phyloP scores from a whole-genome alignment of 2,329 filamentous ascomycete species.

The Leptosphaerulina australis region DNA sequence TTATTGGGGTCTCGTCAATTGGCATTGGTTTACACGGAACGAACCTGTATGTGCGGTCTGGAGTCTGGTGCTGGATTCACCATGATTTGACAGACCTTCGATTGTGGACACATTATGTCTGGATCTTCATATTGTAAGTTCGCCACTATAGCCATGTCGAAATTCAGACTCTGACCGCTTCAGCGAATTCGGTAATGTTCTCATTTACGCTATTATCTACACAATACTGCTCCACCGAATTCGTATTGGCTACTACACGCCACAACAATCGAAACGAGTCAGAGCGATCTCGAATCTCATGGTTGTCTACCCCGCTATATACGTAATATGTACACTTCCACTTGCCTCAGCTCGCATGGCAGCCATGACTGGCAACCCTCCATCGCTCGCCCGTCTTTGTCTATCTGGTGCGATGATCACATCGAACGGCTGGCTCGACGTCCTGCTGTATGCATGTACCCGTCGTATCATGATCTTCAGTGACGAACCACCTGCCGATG shows the following conservation, averaged over 20 bases:
- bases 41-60: constrained; percentile 66
- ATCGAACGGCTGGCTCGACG: constrained; percentile 64
- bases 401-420: constrained; percentile 63
- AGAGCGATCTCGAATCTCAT: constrained; percentile 60
- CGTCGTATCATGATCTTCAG: constrained; percentile 61
- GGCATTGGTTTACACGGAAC: constrained; percentile 54
- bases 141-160: too few relatives aligned
- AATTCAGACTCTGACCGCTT: background rate
- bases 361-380: constrained; percentile 61
- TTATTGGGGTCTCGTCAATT: constrained; percentile 63
- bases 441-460: constrained; percentile 63
- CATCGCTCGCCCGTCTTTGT: constrained; percentile 55
- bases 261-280: constrained; percentile 43
- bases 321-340: constrained; percentile 71
- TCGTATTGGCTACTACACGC: constrained; percentile 44
- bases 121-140: constrained; percentile 61
- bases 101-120: constrained; percentile 68
- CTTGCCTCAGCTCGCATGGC: constrained; percentile 69
- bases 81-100: constrained; percentile 60
- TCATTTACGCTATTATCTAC: constrained; percentile 57
- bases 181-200: constrained; percentile 57
- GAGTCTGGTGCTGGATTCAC: constrained; percentile 72
- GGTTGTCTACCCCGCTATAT: constrained; percentile 71
- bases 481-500: constrained; percentile 51
- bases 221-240: constrained; percentile 49